Base-by-base conservation (phyloP, 148 eudicot genomes). In the Limonium bicolor region DNA sequence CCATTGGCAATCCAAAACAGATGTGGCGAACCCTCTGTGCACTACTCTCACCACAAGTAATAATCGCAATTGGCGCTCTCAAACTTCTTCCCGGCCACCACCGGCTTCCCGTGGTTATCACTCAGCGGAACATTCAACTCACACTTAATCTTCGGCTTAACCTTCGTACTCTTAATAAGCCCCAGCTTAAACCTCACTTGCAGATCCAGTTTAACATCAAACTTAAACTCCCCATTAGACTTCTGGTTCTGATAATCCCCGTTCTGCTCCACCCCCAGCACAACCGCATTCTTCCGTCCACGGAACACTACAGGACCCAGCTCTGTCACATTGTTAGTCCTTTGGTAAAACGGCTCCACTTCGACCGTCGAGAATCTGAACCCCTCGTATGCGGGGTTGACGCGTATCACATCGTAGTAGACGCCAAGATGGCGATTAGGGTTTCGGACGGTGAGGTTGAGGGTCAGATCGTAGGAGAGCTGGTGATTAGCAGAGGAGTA, bases 361-460 rank as follows among this genome's bases (percentile, higher is more conserved):
- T 38, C 2, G 4, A 9, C 27, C 13, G 53, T 18, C 1, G 25
- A 36, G 41, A 81, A 65, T 5, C 78, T 41, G 41, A 68, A 63
- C n/a, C 55, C 82, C 16, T 56, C 40, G 50, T 74, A 82, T 4
- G 48, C 48, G 4, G 61, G 74, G 21, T 72, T 55, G 0, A 68
- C 74, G 40, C 77, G 74, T 25, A 82, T 45, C 5, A 25, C 25
- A 46, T 80, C 83, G 59, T 72, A 80, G 66, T 80, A 80, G 41
- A 80, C 56, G 6, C 83, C 77, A 50, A 80, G 53, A 20, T 66
- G 63, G 21, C 56, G 61, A 64, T 82, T 86, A 0, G 96, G 96
- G 66, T 86, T 86, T 0, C 96, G 73, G 12, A 69, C 60, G 29
- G 68, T 66, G 58, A 86, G 50, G 17, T 71, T 86, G 20, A 86